Base-by-base conservation (phyloP, 2,329 filamentous ascomycete genomes). In the Phyllosticta citrichinensis region DNA sequence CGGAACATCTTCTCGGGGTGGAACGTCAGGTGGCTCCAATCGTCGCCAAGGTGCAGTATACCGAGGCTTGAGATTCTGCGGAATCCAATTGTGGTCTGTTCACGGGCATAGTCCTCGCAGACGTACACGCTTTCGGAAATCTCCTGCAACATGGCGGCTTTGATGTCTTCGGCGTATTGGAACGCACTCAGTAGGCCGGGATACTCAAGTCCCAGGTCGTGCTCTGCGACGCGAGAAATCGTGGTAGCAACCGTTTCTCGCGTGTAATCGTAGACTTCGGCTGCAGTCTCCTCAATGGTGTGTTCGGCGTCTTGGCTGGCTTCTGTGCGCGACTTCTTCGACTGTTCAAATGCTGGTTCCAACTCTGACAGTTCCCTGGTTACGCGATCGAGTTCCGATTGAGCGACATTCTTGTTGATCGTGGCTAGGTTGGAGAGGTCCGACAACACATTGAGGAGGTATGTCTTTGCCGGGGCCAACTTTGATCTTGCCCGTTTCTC, bases 401-500 rank as follows among this genome's bases (percentile, higher is more conserved):
- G 85, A 1, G 92, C 91, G 27, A 97, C 87, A 65, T 96, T 90
- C 25, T 86, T 81, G 73, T 99, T 99, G 67, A 96, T 90, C 0
- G 81, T 85, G 5, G 93, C 93, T 52, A 99, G 80, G 3, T 85
- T 87, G 69, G 91, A 80, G 62, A 99, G 81, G 69, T 99, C 94
- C 66, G 90, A 88, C 35, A 99, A 81, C 25, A 97, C 87, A 73
- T 99, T 99, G 68, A 96, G 79, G 1, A 99, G 83, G 70, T 99
- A 99, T 1, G 93, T 97, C 75, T 91, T 92, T 6, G 94, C 94
- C 5, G 94, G 94, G 1, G 94, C 93, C 63, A 99, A 82, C 77
- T 99, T 99, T 9, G 94, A 97, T 30, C 91, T 85, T 55, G 94
- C 91, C 61, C 94, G 85, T 79, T 97, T 97, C 72, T 99, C 94